Conservation (phyloP, 2,329 filamentous ascomycete genomes). For the Penicillium brasilianum region DNA sequence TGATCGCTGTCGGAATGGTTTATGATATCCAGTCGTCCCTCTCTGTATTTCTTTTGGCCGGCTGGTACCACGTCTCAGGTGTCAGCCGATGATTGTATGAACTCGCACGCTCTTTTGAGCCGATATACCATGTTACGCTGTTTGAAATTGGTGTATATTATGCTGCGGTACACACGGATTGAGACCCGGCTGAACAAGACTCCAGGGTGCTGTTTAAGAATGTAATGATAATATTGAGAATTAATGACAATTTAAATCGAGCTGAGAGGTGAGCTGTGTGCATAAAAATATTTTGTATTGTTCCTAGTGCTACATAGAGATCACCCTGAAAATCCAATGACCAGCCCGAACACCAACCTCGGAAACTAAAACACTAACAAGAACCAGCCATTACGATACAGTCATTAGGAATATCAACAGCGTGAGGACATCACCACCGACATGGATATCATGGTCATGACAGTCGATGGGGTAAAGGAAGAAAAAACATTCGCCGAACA, state of each 20-base stretch:
- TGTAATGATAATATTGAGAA: conserved; percentile 1
- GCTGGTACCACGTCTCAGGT: background rate
- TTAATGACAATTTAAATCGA: background rate
- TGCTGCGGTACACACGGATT: background rate
- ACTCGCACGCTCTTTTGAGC: conserved; percentile 17
- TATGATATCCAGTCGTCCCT: background rate
- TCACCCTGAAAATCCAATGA: background rate
- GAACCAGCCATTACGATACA: background rate
- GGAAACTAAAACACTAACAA: conserved; percentile 8
- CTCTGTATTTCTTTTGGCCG: background rate
- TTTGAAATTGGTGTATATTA: conserved; percentile 21
- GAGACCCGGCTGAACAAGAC: background rate
- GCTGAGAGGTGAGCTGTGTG: too few species aligned
- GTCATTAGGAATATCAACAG: conserved; percentile 26
- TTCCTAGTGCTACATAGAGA: conserved; percentile 14
- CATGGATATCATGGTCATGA: conserved; percentile 9
- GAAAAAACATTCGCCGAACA: background rate
- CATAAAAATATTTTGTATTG: conserved; percentile 10
- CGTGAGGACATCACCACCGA: conserved; percentile 20
- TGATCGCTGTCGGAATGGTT: background rate
- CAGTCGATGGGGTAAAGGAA: background rate
- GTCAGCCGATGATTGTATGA: conserved; percentile 27
- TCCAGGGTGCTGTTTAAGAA: background rate
- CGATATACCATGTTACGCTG: conserved; percentile 31
- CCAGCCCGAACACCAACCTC: conserved; percentile 4